phyloP scores from a whole-genome alignment of 2,329 filamentous ascomycete genomes.

The Pseudocercospora cruenta region DNA sequence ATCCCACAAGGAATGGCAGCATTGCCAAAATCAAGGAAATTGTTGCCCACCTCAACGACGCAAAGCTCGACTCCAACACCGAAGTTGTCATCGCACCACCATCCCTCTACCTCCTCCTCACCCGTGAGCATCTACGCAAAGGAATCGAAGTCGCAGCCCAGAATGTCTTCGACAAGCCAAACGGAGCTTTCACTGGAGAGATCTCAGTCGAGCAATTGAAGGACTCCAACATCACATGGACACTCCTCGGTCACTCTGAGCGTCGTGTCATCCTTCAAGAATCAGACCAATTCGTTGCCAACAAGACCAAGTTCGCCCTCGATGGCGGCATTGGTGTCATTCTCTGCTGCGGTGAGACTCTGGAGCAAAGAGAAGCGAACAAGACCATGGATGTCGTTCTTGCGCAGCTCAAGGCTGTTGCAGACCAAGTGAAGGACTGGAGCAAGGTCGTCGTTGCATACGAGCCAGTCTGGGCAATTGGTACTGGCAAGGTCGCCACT shows the following conservation, averaged over 20 bases:
- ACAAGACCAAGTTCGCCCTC: conserved; percentile 91
- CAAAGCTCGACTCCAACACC: conserved; percentile 75
- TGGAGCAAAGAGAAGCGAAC: conserved; percentile 85
- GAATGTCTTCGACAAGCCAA: conserved; percentile 88
- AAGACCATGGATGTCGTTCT: conserved; percentile 87
- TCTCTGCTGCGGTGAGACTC: conserved; percentile 94
- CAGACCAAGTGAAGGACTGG: conserved; percentile 83
- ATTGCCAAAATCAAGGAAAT: conserved; percentile 68
- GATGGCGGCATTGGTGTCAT: conserved; percentile 88
- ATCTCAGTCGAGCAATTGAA: conserved; percentile 89
- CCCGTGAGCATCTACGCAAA: conserved; percentile 75
- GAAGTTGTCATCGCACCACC: conserved; percentile 96
- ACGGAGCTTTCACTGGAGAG: conserved; percentile 96
- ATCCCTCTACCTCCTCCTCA: conserved; percentile 83
- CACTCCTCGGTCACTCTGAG: conserved; percentile 92
- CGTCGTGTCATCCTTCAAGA: conserved; percentile 88
- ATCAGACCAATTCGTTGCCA: conserved; percentile 78
- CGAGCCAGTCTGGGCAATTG: conserved; percentile 95
- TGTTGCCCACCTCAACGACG: conserved; percentile 83
- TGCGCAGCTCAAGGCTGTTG: conserved; percentile 80
- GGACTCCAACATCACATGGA: conserved; percentile 86
- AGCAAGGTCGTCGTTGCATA: conserved; percentile 94
- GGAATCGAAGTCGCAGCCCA: conserved; percentile 87
- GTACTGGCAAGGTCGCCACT: conserved; percentile 90
- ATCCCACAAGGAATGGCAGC: conserved; percentile 81